Evolutionary conservation across 345 rosid species (phyloP).

Genomic region (Eucalyptus brandiana): DNA sequence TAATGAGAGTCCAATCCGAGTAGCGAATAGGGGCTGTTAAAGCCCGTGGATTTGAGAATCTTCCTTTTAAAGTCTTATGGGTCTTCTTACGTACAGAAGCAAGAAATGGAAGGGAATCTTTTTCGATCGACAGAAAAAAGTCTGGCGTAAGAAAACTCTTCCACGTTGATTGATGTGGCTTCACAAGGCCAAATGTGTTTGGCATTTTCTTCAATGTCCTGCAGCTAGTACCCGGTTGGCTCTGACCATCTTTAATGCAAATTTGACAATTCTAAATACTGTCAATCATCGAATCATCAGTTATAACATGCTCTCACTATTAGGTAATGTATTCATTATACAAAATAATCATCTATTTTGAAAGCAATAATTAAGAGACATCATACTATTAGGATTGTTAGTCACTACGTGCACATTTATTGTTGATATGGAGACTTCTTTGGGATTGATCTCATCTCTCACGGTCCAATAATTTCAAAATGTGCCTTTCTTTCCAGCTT

Average conservation of each 20-base stretch:
- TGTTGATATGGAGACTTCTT: not conserved
- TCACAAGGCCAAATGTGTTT: not conserved
- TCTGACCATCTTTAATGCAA: not conserved
- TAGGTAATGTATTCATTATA: not conserved
- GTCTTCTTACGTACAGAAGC: not conserved
- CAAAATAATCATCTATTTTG: not conserved
- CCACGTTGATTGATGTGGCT: not conserved
- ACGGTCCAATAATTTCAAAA: not conserved
- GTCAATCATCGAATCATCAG: fast-evolving
- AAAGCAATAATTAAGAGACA: not conserved
- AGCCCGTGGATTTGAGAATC: not conserved
- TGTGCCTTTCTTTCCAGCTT: not conserved
- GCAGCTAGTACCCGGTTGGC: not conserved
- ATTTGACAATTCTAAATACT: not conserved
- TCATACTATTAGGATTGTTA: fast-evolving
- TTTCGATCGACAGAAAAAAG: not conserved
- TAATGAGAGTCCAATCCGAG: not conserved
- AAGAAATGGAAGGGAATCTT: not conserved
- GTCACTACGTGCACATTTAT: not conserved
- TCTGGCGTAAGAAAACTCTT: not conserved
- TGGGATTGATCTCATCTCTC: not conserved
- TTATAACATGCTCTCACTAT: not conserved
- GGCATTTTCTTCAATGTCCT: not conserved
- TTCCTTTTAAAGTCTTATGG: not conserved
- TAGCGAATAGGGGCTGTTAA: not conserved